phyloP scores from a whole-genome alignment of 441 rosid species.

The Adansonia gregorii region DNA sequence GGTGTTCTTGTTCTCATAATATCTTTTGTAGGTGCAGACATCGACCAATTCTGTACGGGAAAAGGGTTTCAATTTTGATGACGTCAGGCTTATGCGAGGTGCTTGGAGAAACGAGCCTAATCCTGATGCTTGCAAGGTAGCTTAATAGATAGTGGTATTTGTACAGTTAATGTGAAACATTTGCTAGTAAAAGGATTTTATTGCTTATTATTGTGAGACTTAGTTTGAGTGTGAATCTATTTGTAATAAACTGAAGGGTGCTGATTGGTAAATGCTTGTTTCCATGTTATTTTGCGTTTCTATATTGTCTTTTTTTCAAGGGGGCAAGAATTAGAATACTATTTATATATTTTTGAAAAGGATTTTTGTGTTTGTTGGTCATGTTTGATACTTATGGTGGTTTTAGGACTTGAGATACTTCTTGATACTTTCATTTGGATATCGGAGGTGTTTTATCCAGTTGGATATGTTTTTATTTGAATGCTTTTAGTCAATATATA shows the following conservation, averaged over 20 bases:
- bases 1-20: slow-evolving; percentile 11
- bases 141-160: background rate
- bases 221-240: background rate
- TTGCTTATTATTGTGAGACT: slow-evolving; percentile 2
- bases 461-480: background rate
- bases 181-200: background rate
- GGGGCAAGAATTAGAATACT: background rate
- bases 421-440: background rate
- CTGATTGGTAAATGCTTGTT: background rate
- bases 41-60: slow-evolving; percentile 62
- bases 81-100: slow-evolving; percentile 81
- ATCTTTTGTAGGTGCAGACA: slow-evolving; percentile 47
- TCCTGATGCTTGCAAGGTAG: slow-evolving; percentile 81
- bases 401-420: background rate
- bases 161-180: background rate
- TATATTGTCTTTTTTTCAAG: background rate
- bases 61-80: slow-evolving; percentile 98
- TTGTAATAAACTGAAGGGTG: slow-evolving; percentile 2
- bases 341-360: background rate
- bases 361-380: slow-evolving; percentile 10
- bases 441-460: background rate
- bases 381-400: slow-evolving; percentile 9
- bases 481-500: background rate
- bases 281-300: background rate
- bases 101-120: slow-evolving; percentile 83